Evolutionary conservation across 768 basidiomycete species (phyloP).

Genomic region (Hebeloma cylindrosporum): DNA sequence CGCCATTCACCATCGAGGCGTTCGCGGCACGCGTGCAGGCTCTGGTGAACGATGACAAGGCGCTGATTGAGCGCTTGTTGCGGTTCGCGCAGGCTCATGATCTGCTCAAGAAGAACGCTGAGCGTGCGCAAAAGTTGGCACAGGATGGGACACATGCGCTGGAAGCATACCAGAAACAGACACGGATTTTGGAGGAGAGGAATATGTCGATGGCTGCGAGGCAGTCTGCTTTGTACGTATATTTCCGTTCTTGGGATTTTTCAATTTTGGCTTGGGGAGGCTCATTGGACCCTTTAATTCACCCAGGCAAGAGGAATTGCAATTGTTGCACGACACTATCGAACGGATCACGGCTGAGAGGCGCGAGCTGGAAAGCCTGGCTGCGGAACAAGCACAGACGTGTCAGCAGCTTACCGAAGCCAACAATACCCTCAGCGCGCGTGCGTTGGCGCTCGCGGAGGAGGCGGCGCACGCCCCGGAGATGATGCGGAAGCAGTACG

Average conservation of each 20-base stretch:
- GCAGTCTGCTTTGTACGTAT: slow-evolving; percentile 57
- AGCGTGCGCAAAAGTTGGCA: slow-evolving; percentile 86
- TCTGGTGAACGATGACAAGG: slow-evolving; percentile 78
- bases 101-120: slow-evolving; percentile 88
- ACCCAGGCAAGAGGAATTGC: slow-evolving; percentile 64
- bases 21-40: slow-evolving; percentile 79
- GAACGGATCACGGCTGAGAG: slow-evolving; percentile 64
- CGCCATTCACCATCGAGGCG: slow-evolving; percentile 70
- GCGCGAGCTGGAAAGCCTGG: slow-evolving; percentile 63
- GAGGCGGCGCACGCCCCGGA: slow-evolving; percentile 61
- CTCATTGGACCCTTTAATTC: not conserved
- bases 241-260: slow-evolving; percentile 10
- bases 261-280: slow-evolving; percentile 16
- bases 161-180: slow-evolving; percentile 90
- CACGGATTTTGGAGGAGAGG: slow-evolving; percentile 75
- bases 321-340: slow-evolving; percentile 56
- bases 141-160: slow-evolving; percentile 77
- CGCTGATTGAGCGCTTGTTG: slow-evolving; percentile 79
- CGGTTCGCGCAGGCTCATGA: slow-evolving; percentile 90
- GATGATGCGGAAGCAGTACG: slow-evolving; percentile 61
- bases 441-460: slow-evolving; percentile 67
- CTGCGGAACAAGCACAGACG: slow-evolving; percentile 73
- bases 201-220: slow-evolving; percentile 52
- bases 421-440: slow-evolving; percentile 75
- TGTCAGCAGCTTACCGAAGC: slow-evolving; percentile 73